Evolutionary conservation across 768 basidiomycete species (phyloP).

Genomic region (Russula sp.): DNA sequence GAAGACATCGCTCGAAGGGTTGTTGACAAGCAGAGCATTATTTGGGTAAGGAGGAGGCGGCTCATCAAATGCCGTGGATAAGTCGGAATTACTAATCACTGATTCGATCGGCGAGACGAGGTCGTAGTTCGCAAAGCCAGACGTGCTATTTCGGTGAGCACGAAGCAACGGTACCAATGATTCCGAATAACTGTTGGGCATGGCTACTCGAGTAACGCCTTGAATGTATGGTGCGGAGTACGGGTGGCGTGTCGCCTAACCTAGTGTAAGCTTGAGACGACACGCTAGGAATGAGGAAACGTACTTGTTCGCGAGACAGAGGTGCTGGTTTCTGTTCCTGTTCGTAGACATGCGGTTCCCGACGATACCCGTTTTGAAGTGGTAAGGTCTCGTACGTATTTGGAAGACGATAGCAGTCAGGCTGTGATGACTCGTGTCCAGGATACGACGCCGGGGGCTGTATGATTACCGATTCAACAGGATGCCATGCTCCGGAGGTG

Average conservation of each 20-base stretch:
- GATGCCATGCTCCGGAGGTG: constrained; percentile 1
- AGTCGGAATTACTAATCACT: not conserved
- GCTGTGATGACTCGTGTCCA: constrained; percentile 1
- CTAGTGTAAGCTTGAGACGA: not conserved
- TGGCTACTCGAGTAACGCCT: not conserved
- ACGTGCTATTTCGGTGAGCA: not conserved
- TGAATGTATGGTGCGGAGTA: constrained; percentile 8
- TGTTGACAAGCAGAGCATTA: not conserved
- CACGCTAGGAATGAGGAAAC: not conserved
- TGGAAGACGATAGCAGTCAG: not conserved
- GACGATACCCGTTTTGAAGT: not conserved
- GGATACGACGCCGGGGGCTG: not conserved
- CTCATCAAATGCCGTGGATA: constrained; percentile 2
- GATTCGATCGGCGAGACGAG: not conserved
- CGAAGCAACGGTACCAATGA: not conserved
- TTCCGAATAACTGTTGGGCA: constrained; percentile 1
- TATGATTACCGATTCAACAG: constrained; percentile 10
- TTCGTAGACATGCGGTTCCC: not conserved
- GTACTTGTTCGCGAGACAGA: not conserved
- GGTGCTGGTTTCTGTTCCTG: not conserved
- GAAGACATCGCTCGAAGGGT: not conserved
- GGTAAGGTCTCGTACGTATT: not conserved
- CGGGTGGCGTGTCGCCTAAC: not conserved
- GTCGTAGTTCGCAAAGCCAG: not conserved
- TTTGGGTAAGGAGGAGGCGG: constrained; percentile 18